Base-by-base conservation (phyloP, 2,329 filamentous ascomycete genomes). In the Pleochaeta shiraiana region DNA sequence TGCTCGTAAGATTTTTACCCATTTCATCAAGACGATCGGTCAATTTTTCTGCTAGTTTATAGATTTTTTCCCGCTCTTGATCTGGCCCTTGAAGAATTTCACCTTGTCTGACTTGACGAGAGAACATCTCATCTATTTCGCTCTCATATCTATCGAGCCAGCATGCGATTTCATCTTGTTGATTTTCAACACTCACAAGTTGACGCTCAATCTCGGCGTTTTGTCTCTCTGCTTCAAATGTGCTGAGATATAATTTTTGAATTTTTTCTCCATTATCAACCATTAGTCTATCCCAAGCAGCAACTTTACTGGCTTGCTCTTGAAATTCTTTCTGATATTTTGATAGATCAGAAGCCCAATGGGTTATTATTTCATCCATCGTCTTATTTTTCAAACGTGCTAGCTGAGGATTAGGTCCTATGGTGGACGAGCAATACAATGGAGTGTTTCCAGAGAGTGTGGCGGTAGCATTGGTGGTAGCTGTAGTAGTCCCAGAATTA, bases 261-360 rank as follows among this genome's bases (percentile, higher is more conserved):
- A 98, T 95, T 78, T 95, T 95, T 72, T 92, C 88, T 65, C 88
- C 89, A 71, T 98, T 98, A 69, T 95, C 88, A 2, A 97, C 90
- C 16, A 98, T 79, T 73, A 91, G 83, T 65, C 90, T 84, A 74
- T 98, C 93, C 95, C 95, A 98, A 55, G 68, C 61, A 24, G 90
- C 87, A 16, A 97, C 89, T 68, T 90, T 87, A 67, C 85, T 82
- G 4, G 95, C 92, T 74, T 97, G 90, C 37, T 86, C 82, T 73
- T 95, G 90, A 77, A 97, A 98, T 66, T 95, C 90, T 74, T 95
- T 95, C 72, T 97, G 92, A 72, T 98, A 96, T 72, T 95, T 95
- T 64, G 90, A 87, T 62, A 98, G 79, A 72, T 97, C 93, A 0
- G 90, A 90, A 1, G 93, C 93, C 93, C 93, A 98, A 34, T 90